Evolutionary conservation across 1,284 basidiomycete genomes (phyloP), one percentile per base, ranked within the genome.

Genomic region (Amylostereum chailletii): DNA sequence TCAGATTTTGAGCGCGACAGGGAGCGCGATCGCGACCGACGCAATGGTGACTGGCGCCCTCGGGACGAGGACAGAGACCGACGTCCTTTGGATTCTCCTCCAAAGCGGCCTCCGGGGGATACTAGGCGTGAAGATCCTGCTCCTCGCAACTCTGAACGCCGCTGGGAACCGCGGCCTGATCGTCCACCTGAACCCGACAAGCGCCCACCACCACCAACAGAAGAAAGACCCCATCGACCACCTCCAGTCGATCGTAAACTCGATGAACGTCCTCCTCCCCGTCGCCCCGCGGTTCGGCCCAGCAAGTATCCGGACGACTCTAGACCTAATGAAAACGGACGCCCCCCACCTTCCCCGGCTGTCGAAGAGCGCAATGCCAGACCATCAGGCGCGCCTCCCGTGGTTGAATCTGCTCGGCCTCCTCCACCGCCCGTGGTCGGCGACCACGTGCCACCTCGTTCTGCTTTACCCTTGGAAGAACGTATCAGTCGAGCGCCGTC

Each of bases 1-100:
- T 57, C 59, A 43, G 58, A 62, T 34, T 49, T 53, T n/a, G 59
- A 62, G 32, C 53, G 61, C 29, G 62, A 61, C 45, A 48, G 62
- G 38, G 57, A 58, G 19, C 55, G 55, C n/a, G 60, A 62, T 37
- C 52, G 53, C 45, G 60, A 64, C 38, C 50, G 58, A 39, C 58
- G 62, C 27, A 52, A 37, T 43, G 57, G 62, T 42, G 62, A 65
- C 46, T 57, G 61, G 42, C 51, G 43, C 19, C 46, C 45, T 53
- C 40, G 58, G 58, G 43, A 57, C 52, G 34, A 40, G 39, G 29
- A 19, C 11, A 5, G 39, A 5, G 29, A 44, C 49, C 9, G 62
- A 61, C 50, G 60, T 32, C 34, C 61, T 27, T 9, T 34, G 7
- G 45, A 51, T 5, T 42, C 11, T 10, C 41, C 10, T 41, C 19